Evolutionary conservation across 2,329 filamentous ascomycete species (phyloP).

Genomic region (Coniochaeta ligniaria): DNA sequence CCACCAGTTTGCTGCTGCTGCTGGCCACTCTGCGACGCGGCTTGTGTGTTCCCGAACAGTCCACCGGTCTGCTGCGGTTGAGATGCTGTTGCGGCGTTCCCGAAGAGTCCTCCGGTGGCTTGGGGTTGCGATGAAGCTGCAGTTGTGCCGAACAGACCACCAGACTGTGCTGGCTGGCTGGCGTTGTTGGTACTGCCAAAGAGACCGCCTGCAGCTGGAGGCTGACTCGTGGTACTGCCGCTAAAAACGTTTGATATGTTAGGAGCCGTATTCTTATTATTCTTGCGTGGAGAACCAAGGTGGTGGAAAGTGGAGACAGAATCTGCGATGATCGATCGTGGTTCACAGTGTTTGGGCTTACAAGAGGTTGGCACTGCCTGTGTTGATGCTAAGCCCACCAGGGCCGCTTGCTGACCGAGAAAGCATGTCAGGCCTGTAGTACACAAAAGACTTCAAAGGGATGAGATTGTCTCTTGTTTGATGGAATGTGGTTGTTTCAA

Average conservation of each 20-base stretch:
- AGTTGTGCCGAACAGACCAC: conserved; percentile 22
- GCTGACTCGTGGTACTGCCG: conserved; percentile 18
- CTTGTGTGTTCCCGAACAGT: conserved; percentile 22
- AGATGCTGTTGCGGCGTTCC: conserved; percentile 7
- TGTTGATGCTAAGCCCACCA: conserved; percentile 57
- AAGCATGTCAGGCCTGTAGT: neutral
- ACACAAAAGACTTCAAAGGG: neutral
- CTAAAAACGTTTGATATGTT: conserved; percentile 2
- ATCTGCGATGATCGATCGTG: neutral
- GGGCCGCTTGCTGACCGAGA: conserved; percentile 52
- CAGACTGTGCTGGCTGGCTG: conserved; percentile 14
- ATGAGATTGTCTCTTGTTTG: neutral
- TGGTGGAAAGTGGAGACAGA: conserved; percentile 9
- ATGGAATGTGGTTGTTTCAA: neutral
- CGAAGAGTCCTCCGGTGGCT: conserved; percentile 19
- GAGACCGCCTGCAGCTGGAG: conserved; percentile 23
- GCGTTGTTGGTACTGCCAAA: conserved; percentile 18
- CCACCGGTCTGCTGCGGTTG: conserved; percentile 7
- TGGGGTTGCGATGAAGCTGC: conserved; percentile 20
- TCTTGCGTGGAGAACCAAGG: conserved; percentile 1
- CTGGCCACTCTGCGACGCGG: conserved; percentile 16
- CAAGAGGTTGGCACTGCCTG: conserved; percentile 51
- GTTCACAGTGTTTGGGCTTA: conserved; percentile 21
- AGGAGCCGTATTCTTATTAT: neutral
- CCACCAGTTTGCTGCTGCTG: conserved; percentile 14